Base-by-base conservation (phyloP, 257 asterid genomes). In the Buddleja alternifolia region DNA sequence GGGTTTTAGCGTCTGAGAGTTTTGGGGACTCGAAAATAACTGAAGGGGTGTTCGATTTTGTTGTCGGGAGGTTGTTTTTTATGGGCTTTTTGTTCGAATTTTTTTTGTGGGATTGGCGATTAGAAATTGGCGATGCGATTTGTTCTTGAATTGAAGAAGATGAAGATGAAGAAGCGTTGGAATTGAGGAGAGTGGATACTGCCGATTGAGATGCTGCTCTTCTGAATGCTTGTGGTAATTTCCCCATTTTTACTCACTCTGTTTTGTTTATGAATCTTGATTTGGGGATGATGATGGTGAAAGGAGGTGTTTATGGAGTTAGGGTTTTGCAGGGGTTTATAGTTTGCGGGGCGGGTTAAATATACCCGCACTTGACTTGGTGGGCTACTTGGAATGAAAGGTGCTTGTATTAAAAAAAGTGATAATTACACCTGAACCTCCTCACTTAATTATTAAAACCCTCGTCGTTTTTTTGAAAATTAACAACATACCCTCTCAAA, bases 1-100 rank as follows among this genome's bases (percentile, higher is more conserved):
- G 83, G 86, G 88, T 63, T 81, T 93, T 90, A 48, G 95, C 97
- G 37, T 87, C 92, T 4, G 95, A 78, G 61, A 93, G 95, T 44
- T 77, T 81, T 2, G 89, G 71, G 4, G 96, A 81, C 8, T 78
- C 81, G 62, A 90, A 86, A 25, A 60, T 40, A 54, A 85, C 44
- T 10, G 87, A 21, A 0, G 88, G 84, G 39, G 56, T 58, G 46
- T 0, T 69, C 37, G 77, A 7, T 62, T 52, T 68, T 10, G 78
- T 0, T 12, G 64, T 5, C 19, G 81, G 25, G 55, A 41, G 71
- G 63, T 60, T 36, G 60, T n/a, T 65, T 60, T 63, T 66, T 52
- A 46, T 8, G 62, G 75, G 56, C 2, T 71, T 82, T 36, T 46
- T 74, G 44, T 60, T 66, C 75, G 83, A 50, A 17, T 70, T 29